A percentile compares a stretch with the other conserved stretches of the same genome.
Conservation (phyloP, 805 yeast species). For the Suhomyces pyralidae region DNA sequence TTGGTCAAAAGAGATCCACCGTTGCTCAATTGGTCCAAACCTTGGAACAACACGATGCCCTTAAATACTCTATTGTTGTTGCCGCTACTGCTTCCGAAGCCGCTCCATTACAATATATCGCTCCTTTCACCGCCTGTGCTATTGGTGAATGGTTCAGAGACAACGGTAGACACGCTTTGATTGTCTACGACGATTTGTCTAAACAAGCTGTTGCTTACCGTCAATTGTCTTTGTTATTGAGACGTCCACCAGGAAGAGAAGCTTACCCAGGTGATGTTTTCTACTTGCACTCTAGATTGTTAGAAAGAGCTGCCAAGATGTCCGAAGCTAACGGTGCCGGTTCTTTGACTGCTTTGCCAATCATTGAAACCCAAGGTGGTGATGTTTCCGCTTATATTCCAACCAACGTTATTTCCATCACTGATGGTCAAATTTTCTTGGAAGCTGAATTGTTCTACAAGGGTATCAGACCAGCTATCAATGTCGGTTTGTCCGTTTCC, state of each 20-base stretch:
- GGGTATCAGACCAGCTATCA: conserved; percentile 99
- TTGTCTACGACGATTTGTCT: conserved; percentile 96
- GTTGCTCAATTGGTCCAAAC: conserved; percentile 99
- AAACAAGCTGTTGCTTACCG: conserved; percentile 99
- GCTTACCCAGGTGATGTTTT: conserved; percentile 97
- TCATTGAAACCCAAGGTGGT: conserved; percentile 98
- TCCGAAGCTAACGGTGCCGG: conserved; percentile 86
- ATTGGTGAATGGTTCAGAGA: conserved; percentile 99
- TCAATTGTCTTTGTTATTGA: conserved; percentile 94
- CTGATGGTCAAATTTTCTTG: conserved; percentile 97
- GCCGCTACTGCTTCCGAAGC: conserved; percentile 99
- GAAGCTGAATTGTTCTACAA: conserved; percentile 99
- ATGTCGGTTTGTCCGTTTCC: conserved; percentile 99
- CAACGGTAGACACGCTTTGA: conserved; percentile 96
- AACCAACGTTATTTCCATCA: conserved; percentile 95
- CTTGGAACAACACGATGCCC: conserved; percentile 96
- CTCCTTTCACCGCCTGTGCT: conserved; percentile 99
- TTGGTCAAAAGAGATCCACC: conserved; percentile 99
- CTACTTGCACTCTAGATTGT: conserved; percentile 91
- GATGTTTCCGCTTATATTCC: conserved; percentile 98
- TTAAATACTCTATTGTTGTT: conserved; percentile 95
- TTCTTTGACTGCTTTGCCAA: conserved; percentile 93
- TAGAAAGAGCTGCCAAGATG: conserved; percentile 98
- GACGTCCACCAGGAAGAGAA: conserved; percentile 97
- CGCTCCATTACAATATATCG: conserved; percentile 99